A percentile compares a stretch with the other conserved stretches of the same genome.
phyloP scores from a whole-genome alignment of 352 stramenopile species.

The Aphanomyces euteiches region DNA sequence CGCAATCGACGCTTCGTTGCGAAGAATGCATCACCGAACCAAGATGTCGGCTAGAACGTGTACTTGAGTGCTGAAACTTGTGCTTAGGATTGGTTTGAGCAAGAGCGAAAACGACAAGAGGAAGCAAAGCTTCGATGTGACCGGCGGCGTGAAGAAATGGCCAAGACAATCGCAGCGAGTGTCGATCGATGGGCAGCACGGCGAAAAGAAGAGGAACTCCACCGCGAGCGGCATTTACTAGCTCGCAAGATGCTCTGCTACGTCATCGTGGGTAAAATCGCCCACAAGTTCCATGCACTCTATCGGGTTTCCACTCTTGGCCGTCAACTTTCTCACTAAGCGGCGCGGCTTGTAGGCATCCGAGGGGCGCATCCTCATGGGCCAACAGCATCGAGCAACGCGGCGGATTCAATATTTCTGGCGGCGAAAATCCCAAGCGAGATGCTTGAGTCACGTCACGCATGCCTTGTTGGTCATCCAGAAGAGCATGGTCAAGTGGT shows the following conservation, averaged over 20 bases:
- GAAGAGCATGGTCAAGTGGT: slow-evolving; percentile 6
- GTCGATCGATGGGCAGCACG: slow-evolving; percentile 26
- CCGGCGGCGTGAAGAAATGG: slow-evolving; percentile 1
- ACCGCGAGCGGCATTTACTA: not conserved
- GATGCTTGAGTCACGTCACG: slow-evolving; percentile 9
- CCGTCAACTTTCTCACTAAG: no score
- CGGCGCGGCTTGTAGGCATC: not conserved
- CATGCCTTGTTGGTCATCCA: slow-evolving; percentile 21
- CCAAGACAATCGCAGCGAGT: not conserved
- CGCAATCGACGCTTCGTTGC: slow-evolving; percentile 17
- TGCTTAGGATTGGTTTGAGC: slow-evolving; percentile 4
- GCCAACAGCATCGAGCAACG: slow-evolving; percentile 13
- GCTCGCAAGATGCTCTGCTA: not conserved
- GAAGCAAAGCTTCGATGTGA: not conserved
- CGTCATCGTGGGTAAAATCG: not conserved
- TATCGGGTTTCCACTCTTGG: not conserved
- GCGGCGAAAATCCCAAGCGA: slow-evolving; percentile 16
- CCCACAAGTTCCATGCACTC: not conserved
- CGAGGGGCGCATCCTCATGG: not conserved
- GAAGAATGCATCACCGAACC: not conserved
- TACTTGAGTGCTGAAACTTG: not conserved
- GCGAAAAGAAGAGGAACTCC: slow-evolving; percentile 1
- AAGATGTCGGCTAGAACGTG: not conserved
- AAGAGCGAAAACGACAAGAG: not conserved
- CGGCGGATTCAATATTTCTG: slow-evolving; percentile 25